Percentiles rank a stretch among this genome's conserved stretches.
Conservation (phyloP, 2,329 filamentous ascomycete species). For the Claviceps cyperi region DNA sequence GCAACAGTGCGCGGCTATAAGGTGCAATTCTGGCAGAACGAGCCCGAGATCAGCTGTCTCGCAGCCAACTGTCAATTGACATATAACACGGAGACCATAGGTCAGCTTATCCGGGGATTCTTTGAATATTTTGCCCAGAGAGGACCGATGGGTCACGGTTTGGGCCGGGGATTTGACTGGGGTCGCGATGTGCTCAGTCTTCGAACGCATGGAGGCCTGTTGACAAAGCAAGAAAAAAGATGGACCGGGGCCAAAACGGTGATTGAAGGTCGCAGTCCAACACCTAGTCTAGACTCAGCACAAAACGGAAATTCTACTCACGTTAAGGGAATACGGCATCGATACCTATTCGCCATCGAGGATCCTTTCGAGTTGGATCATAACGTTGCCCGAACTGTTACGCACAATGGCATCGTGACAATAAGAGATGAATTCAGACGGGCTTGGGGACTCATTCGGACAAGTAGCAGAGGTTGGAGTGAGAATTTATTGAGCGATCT, state of each 20-base stretch:
- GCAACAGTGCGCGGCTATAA: slow-evolving; percentile 46
- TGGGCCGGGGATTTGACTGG: slow-evolving; percentile 58
- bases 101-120: slow-evolving; percentile 63
- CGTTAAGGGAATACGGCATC: slow-evolving; percentile 57
- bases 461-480: slow-evolving; percentile 25
- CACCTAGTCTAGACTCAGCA: background rate
- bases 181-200: slow-evolving; percentile 66
- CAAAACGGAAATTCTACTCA: slow-evolving; percentile 22
- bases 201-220: slow-evolving; percentile 52
- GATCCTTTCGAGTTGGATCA: slow-evolving; percentile 82
- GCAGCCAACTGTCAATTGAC: slow-evolving; percentile 46
- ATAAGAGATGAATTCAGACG: slow-evolving; percentile 77
- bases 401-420: slow-evolving; percentile 64
- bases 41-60: slow-evolving; percentile 50
- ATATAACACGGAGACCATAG: slow-evolving; percentile 54
- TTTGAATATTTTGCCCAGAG: slow-evolving; percentile 72
- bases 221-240: slow-evolving; percentile 63
- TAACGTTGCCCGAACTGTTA: slow-evolving; percentile 79
- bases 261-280: slow-evolving; percentile 32
- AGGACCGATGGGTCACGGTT: slow-evolving; percentile 35
- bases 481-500: slow-evolving; percentile 42
- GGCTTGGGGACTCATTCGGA: slow-evolving; percentile 57
- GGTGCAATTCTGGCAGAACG: slow-evolving; percentile 66
- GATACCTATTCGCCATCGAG: slow-evolving; percentile 80
- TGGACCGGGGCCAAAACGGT: slow-evolving; percentile 76